Percentiles rank a stretch among this genome's conserved stretches.
phyloP scores from a whole-genome alignment of 2,329 filamentous ascomycete genomes.

The Ampelomyces quisqualis region DNA sequence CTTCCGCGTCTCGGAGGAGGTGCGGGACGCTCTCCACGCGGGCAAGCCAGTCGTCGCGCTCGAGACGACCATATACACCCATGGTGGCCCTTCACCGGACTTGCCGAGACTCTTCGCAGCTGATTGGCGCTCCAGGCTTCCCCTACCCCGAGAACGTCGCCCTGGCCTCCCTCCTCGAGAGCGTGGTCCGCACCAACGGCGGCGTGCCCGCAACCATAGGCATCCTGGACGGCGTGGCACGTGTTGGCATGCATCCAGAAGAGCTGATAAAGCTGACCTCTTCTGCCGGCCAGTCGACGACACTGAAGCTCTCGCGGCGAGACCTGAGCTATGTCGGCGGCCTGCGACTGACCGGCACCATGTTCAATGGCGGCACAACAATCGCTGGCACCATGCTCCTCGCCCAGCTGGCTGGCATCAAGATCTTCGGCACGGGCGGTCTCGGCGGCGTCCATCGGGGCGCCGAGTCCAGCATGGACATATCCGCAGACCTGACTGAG shows the following conservation, averaged over 20 bases:
- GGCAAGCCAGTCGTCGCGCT: conserved; percentile 85
- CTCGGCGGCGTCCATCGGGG: conserved; percentile 92
- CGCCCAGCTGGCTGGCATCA: conserved; percentile 81
- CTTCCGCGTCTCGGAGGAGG: conserved; percentile 77
- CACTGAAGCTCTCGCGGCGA: conserved; percentile 80
- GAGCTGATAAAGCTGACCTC: conserved; percentile 71
- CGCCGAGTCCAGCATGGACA: conserved; percentile 82
- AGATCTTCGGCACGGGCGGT: conserved; percentile 90
- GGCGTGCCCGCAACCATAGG: conserved; percentile 85
- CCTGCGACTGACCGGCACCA: conserved; percentile 65
- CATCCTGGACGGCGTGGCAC: conserved; percentile 77
- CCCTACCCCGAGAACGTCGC: conserved; percentile 72
- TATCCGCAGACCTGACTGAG: conserved; percentile 94
- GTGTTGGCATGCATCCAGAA: conserved; percentile 71
- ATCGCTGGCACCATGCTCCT: conserved; percentile 92
- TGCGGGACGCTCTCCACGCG: conserved; percentile 71
- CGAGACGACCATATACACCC: conserved; percentile 96
- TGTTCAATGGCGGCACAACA: conserved; percentile 85
- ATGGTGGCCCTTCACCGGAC: conserved; percentile 56
- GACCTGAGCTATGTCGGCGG: conserved; percentile 83
- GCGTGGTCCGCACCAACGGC: conserved; percentile 76
- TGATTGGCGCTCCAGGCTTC: conserved; percentile 53
- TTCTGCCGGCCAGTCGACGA: conserved; percentile 64
- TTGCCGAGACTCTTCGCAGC: no score
- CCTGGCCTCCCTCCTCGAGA: conserved; percentile 77